Evolutionary conservation across 2,329 filamentous ascomycete species (phyloP).

Genomic region (Clarireedia monteithiana): DNA sequence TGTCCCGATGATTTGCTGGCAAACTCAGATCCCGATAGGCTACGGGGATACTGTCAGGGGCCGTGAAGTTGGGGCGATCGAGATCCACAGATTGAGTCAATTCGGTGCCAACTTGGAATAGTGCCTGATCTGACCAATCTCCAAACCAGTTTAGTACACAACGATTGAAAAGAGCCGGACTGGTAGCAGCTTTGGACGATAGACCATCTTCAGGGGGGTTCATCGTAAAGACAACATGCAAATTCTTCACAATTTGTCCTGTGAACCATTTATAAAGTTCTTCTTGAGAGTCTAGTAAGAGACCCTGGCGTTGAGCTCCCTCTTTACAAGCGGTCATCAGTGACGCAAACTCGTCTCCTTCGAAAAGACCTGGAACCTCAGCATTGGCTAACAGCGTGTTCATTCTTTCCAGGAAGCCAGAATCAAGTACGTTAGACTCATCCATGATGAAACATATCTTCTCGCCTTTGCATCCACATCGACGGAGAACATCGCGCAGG

Average conservation of each 20-base stretch:
- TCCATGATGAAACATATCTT: constrained; percentile 99
- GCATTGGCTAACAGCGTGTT: constrained; percentile 97
- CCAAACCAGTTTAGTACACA: constrained; percentile 99
- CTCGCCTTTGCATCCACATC: constrained; percentile 94
- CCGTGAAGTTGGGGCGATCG: constrained; percentile 75
- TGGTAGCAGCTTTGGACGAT: constrained; percentile 93
- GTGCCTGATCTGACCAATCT: constrained; percentile 97
- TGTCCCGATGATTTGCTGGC: constrained; percentile 83
- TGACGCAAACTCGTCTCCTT: constrained; percentile 97
- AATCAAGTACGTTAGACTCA: constrained; percentile 96
- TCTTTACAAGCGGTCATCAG: constrained; percentile 99
- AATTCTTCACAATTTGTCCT: constrained; percentile 95
- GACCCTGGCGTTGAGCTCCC: constrained; percentile 89
- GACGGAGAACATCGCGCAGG: constrained; percentile 82
- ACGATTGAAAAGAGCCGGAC: constrained; percentile 97
- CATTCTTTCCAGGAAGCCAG: constrained; percentile 97
- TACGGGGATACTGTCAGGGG: constrained; percentile 86
- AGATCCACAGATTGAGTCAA: constrained; percentile 94
- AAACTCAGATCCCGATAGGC: constrained; percentile 80
- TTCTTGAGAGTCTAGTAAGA: constrained; percentile 93
- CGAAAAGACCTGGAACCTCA: constrained; percentile 97
- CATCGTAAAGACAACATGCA: constrained; percentile 99
- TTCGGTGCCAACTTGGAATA: constrained; percentile 96
- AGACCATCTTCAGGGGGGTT: constrained; percentile 95
- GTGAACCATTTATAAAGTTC: constrained; percentile 99